These are phyloP conservation scores for Penicillium sp. DNA, from an alignment of 2,329 filamentous ascomycete genomes.

Conservation along the genomic window DNA sequence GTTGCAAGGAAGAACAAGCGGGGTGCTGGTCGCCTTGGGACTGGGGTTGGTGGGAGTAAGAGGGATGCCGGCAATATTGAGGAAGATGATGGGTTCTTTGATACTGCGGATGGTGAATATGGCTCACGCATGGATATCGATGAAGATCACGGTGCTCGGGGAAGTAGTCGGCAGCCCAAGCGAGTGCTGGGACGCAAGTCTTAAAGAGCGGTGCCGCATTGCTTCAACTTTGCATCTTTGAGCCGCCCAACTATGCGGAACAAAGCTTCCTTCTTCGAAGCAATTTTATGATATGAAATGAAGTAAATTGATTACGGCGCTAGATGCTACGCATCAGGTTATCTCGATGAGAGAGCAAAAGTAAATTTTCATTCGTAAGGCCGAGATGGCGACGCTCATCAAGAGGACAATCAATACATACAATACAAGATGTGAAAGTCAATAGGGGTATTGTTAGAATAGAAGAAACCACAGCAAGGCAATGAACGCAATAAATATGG, in stretches of 20 bases:
- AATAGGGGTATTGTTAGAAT: conserved; percentile 39
- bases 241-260: not conserved
- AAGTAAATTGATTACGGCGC: conserved; percentile 5
- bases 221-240: not conserved
- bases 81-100: conserved; percentile 41
- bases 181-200: conserved; percentile 39
- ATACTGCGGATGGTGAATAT: conserved; percentile 29
- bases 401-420: conserved; percentile 32
- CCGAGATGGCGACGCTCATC: conserved; percentile 25
- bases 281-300: not conserved
- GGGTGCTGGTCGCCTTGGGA: conserved; percentile 13
- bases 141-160: conserved; percentile 32
- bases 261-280: not conserved
- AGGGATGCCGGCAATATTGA: conserved; percentile 45
- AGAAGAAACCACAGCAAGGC: conserved; percentile 10
- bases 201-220: conserved; percentile 16
- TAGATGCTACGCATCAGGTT: not conserved
- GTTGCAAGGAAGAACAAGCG: conserved; percentile 15
- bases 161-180: conserved; percentile 35
- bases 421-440: conserved; percentile 25
- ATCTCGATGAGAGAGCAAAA: conserved; percentile 2
- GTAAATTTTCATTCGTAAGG: conserved; percentile 24
- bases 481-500: conserved; percentile 24
- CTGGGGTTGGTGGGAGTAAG: conserved; percentile 38
- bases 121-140: conserved; percentile 45